Base-by-base conservation (phyloP, 345 rosid species). In the Ricinus communis region DNA sequence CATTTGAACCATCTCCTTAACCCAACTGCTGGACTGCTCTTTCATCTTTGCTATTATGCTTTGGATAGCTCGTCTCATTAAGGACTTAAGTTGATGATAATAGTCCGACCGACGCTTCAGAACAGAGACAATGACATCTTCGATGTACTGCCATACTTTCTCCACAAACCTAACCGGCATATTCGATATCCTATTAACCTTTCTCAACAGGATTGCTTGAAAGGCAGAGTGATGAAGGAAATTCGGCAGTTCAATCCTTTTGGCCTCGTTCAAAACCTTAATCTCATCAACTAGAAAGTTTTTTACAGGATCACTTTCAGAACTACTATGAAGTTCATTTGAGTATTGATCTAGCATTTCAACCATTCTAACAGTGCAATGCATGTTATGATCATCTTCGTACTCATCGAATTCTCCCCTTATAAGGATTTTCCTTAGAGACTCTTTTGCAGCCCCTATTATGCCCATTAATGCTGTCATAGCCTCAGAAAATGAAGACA, bases 381-480 rank as follows among this genome's bases (percentile, higher is more conserved):
- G 80, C 82, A 83, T 77, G 6, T 62, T 2, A 1, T 65, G 19
- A 9, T 86, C 85, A 4, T 85, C 77, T 0, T 65, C 77, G 25
- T 57, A 83, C 21, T 86, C 88, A 0, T 83, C 80, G 43, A 73
- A 84, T 12, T 88, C 88, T 3, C 87, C 82, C 57, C 80, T 74
- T 15, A 84, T 8, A 5, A 88, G 72, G 13, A 82, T 61, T 33
- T 80, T 86, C 19, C 70, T 22, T 7, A 88, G 68, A 3, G 83
- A 85, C 3, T 86, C 88, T 19, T 80, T 88, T 0, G 62, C 83
- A 1, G 78, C 74, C 10, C 81, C 81, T 57, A 84, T 56, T 33
- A 88, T 82, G 8, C 72, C 63, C 84, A 83, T 76, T 15, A 86
- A 79, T 3, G 79, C 41, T 15, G 81, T 52, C 76, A 83, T 63